Evolutionary conservation across 2,329 filamentous ascomycete genomes (phyloP).

Genomic region (Pseudonectria foliicola): DNA sequence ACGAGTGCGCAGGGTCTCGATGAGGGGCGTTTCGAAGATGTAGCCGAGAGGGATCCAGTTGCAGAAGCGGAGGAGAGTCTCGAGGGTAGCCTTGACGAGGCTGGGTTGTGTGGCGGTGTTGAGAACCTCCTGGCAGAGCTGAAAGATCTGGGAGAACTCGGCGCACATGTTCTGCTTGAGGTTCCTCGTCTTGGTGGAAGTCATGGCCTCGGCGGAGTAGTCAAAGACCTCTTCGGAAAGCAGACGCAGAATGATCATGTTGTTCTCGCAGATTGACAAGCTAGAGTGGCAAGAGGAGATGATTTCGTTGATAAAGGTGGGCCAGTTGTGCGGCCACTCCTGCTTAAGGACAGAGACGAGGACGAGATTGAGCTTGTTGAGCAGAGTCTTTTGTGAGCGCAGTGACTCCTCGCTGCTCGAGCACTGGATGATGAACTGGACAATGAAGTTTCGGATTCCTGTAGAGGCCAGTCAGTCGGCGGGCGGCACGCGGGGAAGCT

Average conservation of each 20-base stretch:
- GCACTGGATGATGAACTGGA: constrained; percentile 94
- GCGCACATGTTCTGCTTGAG: constrained; percentile 98
- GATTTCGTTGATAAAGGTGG: constrained; percentile 99
- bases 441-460: constrained; percentile 99
- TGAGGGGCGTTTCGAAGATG: constrained; percentile 96
- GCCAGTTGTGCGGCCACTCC: constrained; percentile 99
- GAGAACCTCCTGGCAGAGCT: constrained; percentile 92
- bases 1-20: constrained; percentile 85
- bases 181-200: constrained; percentile 92
- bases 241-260: constrained; percentile 95
- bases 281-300: constrained; percentile 92
- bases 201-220: constrained; percentile 98
- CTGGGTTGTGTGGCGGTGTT: constrained; percentile 82
- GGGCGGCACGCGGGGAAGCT: neutral
- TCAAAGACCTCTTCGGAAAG: constrained; percentile 98
- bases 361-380: constrained; percentile 98
- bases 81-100: constrained; percentile 90
- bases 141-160: constrained; percentile 97
- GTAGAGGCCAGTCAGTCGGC: constrained; percentile 11
- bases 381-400: constrained; percentile 73
- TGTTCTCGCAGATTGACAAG: constrained; percentile 97
- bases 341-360: constrained; percentile 97
- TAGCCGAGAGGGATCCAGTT: constrained; percentile 99
- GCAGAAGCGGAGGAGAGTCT: constrained; percentile 91
- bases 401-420: constrained; percentile 86